Evolutionary conservation across 768 basidiomycete species (phyloP), one percentile per base, ranked within the genome.

Genomic region (Leccinum broughii): DNA sequence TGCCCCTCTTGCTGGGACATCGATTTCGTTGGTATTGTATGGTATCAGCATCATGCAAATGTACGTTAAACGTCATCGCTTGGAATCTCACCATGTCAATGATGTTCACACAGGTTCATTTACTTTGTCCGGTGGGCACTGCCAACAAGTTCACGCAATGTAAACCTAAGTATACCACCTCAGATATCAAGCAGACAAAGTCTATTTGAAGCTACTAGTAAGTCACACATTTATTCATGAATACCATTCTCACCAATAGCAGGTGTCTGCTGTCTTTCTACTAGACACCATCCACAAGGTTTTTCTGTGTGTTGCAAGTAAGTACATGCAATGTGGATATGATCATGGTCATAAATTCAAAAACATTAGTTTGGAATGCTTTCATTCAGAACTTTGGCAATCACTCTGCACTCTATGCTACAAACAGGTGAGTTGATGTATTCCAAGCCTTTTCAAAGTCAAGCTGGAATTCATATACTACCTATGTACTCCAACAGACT

Each of bases 161-260:
- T 4, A 14, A 15, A 14, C 14, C 6, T 50, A 20, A 48, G 11
- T 35, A 14, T 13, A 37, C 15, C 22, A 30, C 30, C 30, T 32
- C 7, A 52, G 51, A n/a, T 52, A 34, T 14, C 51, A 11, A 6
- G 5, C 30, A 6, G 51, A 52, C 30, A 52, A 34, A 52, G 6
- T 34, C n/a, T 52, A 53, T 53, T 35, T 53, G 32, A 53, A 53
- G 20, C 22, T 53, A 35, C n/a, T 53, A 34, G 52, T 53, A 53
- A 3, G 34, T 15, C 5, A 34, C 20, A 35, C 3, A 20, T 37
- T 53, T 17, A 35, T 15, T 37, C 14, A 4, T 13, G 22, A 24
- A 35, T 22, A 52, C 13, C 13, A 22, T 14, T 22, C 34, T 35
- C 13, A 53, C 22, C 6, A 14, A 5, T 24, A 15, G 7, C 22